These are phyloP conservation scores for Irpex rosettiformis DNA, from an alignment of 1,284 basidiomycete genomes.

Conservation along the genomic window DNA sequence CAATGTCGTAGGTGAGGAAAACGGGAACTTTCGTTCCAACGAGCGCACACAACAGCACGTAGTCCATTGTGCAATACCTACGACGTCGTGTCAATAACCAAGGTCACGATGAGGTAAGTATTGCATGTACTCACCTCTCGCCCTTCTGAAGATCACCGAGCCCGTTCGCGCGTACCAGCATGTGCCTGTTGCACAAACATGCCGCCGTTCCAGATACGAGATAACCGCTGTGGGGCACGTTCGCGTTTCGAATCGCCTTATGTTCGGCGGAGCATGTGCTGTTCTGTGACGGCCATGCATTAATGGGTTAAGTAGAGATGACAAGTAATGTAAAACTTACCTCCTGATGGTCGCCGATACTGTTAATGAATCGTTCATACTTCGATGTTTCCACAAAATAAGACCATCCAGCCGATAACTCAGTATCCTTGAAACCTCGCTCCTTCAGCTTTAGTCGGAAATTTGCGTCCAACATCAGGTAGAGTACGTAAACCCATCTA, in stretches of 20 bases:
- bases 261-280: constrained; percentile 6
- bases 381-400: constrained; percentile 25
- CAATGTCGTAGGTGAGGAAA: constrained; percentile 22
- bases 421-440: constrained; percentile 22
- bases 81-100: background rate
- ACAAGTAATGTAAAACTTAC: constrained; percentile 14
- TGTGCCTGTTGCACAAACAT: constrained; percentile 20
- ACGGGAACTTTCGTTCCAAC: background rate
- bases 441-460: constrained; percentile 25
- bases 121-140: constrained; percentile 16
- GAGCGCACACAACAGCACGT: constrained; percentile 16
- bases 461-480: constrained; percentile 27
- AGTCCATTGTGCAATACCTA: constrained; percentile 26
- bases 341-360: constrained; percentile 12
- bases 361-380: constrained; percentile 18
- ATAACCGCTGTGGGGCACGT: constrained; percentile 1
- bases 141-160: constrained; percentile 24
- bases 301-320: constrained; percentile 8
- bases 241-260: constrained; percentile 4
- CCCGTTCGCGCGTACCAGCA: constrained; percentile 18
- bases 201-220: constrained; percentile 17
- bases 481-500: constrained; percentile 24
- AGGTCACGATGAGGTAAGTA: background rate
- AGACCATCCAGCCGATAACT: constrained; percentile 21
- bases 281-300: constrained; percentile 4